Evolutionary conservation across 2,329 filamentous ascomycete genomes (phyloP).

Genomic region (Whalleya microplaca): DNA sequence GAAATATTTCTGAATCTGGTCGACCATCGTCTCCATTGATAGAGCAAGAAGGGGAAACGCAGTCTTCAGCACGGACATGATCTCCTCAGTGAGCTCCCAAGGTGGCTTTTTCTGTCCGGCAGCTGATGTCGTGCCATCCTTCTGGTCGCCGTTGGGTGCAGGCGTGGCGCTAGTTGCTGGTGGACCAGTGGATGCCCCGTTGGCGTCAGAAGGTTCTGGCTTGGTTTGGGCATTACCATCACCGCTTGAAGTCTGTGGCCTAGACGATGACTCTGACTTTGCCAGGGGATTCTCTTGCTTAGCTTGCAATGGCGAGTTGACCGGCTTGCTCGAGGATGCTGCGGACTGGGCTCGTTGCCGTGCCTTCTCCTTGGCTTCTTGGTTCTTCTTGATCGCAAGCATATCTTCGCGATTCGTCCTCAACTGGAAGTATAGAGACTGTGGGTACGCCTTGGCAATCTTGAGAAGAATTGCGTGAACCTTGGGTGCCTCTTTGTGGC

Average conservation of each 20-base stretch:
- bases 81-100: slow-evolving; percentile 96
- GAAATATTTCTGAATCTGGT: slow-evolving; percentile 98
- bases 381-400: slow-evolving; percentile 85
- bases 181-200: slow-evolving; percentile 26
- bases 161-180: slow-evolving; percentile 28
- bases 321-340: slow-evolving; percentile 49
- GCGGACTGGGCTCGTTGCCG: slow-evolving; percentile 54
- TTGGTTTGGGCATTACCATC: slow-evolving; percentile 48
- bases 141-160: slow-evolving; percentile 31
- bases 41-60: slow-evolving; percentile 93
- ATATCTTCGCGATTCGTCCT: slow-evolving; percentile 94
- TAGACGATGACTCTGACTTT: slow-evolving; percentile 45
- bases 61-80: slow-evolving; percentile 94
- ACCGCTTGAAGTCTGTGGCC: slow-evolving; percentile 56
- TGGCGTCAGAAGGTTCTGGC: slow-evolving; percentile 46
- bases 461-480: slow-evolving; percentile 86
- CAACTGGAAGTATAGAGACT: slow-evolving; percentile 94
- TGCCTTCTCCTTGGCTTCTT: slow-evolving; percentile 72
- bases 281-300: slow-evolving; percentile 58
- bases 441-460: slow-evolving; percentile 94
- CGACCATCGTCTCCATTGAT: slow-evolving; percentile 99
- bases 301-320: slow-evolving; percentile 51
- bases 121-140: slow-evolving; percentile 34
- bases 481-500: slow-evolving; percentile 86
- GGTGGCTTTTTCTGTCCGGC: slow-evolving; percentile 71